phyloP scores from a whole-genome alignment of 768 basidiomycete species.

The Amanita inopinata region DNA sequence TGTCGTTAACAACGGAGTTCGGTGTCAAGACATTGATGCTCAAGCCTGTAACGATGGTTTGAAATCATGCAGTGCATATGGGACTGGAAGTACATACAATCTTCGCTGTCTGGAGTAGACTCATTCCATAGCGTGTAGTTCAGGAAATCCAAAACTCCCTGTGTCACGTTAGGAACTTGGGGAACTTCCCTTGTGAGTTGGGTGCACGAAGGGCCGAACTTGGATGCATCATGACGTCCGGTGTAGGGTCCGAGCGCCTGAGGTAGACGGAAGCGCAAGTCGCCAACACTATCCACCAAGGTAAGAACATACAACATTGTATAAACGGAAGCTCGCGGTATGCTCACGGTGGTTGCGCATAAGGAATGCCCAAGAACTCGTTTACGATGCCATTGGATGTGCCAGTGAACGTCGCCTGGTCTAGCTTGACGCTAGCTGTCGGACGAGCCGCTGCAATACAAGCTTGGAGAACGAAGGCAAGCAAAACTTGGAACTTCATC shows the following conservation, averaged over 20 bases:
- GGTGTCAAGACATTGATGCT: constrained; percentile 32
- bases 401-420: constrained; percentile 23
- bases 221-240: constrained; percentile 24
- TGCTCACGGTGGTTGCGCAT: constrained; percentile 28
- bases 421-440: constrained; percentile 20
- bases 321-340: neutral
- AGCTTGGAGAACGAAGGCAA: neutral
- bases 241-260: constrained; percentile 18
- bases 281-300: constrained; percentile 16
- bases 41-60: constrained; percentile 22
- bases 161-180: constrained; percentile 3
- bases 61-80: neutral
- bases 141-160: constrained; percentile 11
- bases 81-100: constrained; percentile 15
- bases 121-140: constrained; percentile 11
- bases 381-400: constrained; percentile 13
- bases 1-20: constrained; percentile 13
- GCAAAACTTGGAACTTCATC: neutral
- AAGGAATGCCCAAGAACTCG: constrained; percentile 30
- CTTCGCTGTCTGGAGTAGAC: constrained; percentile 16
- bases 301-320: neutral
- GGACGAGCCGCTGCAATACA: neutral
- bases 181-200: constrained; percentile 19
- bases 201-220: constrained; percentile 29
- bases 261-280: constrained; percentile 28